These are phyloP conservation scores for Neurospora sp. DNA, from an alignment of 495 filamentous ascomycete species.

Conservation along the genomic window DNA sequence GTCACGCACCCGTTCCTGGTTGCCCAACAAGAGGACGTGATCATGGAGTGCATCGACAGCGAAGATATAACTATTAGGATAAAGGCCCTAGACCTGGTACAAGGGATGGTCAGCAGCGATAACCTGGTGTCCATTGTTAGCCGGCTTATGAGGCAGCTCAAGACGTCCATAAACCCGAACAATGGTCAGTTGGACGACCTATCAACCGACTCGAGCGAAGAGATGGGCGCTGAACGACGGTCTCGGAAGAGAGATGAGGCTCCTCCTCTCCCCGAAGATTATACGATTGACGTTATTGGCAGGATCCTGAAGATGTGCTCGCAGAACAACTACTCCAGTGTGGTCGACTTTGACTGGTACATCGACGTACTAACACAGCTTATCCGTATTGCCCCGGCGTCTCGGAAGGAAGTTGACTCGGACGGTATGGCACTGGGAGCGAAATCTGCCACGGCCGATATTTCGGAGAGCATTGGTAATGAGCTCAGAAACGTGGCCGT, in stretches of 20 bases:
- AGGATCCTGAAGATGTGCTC: constrained; percentile 85
- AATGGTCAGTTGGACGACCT: constrained; percentile 23
- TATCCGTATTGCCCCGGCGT: constrained; percentile 55
- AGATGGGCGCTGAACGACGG: constrained; percentile 38
- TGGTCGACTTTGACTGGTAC: constrained; percentile 95
- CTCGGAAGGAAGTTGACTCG: constrained; percentile 23
- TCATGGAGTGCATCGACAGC: constrained; percentile 91
- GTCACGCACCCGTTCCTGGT: constrained; percentile 77
- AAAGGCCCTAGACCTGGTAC: constrained; percentile 80
- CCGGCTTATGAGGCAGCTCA: constrained; percentile 75
- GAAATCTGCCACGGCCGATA: constrained; percentile 26
- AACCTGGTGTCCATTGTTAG: constrained; percentile 76
- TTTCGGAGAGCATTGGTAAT: constrained; percentile 64
- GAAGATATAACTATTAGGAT: constrained; percentile 91
- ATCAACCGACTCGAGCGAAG: constrained; percentile 49
- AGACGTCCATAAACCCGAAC: constrained; percentile 34
- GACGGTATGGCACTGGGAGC: constrained; percentile 30
- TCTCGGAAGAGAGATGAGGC: constrained; percentile 24
- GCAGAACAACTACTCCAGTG: constrained; percentile 73
- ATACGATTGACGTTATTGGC: constrained; percentile 65
- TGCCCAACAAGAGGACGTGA: constrained; percentile 85
- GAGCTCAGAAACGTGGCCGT: constrained; percentile 85
- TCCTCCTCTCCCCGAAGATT: constrained; percentile 64
- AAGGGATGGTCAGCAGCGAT: constrained; percentile 81
- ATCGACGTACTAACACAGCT: constrained; percentile 75